Evolutionary conservation across 306 rosid species (phyloP), one percentile per base, ranked within the genome.

Genomic region (Pachyrhizus erosus): DNA sequence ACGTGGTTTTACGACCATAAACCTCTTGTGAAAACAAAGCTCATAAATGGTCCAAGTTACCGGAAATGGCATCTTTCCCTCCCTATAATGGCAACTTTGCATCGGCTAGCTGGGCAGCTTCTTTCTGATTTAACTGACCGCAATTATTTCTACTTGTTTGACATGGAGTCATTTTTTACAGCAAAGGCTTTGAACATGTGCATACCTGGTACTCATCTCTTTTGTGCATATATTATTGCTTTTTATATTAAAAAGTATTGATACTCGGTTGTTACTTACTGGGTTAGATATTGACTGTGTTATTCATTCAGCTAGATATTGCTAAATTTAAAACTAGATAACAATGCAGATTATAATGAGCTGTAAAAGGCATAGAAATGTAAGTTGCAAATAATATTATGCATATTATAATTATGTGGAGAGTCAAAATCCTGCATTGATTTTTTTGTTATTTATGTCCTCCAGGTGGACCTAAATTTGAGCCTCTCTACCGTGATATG

Each of bases 161-260:
- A 96, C 87, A 96, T 96, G 99, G 99, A 96, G 90, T 96, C 99
- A 5, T 96, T 96, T 75, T 96, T 96, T 76, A 96, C 99, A 0
- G 99, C 99, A 14, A 93, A 96, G 88, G 99, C 99, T 62, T 84
- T 96, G 84, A 96, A 96, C 86, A 96, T 96, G 99, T 96, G 99
- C 88, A 96, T 96, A 65, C 99, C 99, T 43, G 99, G 99, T 93
- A 89, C 7, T 68, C 27, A 69, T 61, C 81, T 54, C 51, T 79
- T 31, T 72, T 34, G 9, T 23, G 7, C 11, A 7, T 61, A 21
- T 62, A 54, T 2, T 61, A 48, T 45, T 12, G 58, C 34, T 42
- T 4, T 45, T 71, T 68, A 20, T 64, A 49, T 40, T 26, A 2
- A 3, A 45, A 39, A 62, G 18, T 3, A 9, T 8, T 18, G 0